phyloP scores from a whole-genome alignment of 2,329 filamentous ascomycete genomes.

The Hypomyces rosellus region DNA sequence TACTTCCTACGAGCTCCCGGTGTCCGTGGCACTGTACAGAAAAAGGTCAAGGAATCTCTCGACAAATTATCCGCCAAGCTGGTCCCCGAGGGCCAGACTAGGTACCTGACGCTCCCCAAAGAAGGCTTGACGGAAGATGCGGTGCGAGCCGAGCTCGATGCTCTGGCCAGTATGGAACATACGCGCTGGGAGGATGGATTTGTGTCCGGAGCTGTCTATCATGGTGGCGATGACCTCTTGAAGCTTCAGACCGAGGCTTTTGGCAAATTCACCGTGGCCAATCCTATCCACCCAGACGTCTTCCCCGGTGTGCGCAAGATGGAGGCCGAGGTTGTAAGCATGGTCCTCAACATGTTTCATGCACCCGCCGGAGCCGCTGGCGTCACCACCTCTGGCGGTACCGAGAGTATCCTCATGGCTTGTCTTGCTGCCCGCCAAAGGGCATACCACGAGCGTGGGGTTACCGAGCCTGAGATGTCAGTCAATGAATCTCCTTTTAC shows the following conservation, averaged over 20 bases:
- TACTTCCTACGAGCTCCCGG: slow-evolving; percentile 82
- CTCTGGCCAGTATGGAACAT: slow-evolving; percentile 80
- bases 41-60: slow-evolving; percentile 74
- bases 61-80: slow-evolving; percentile 79
- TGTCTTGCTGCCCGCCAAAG: slow-evolving; percentile 86
- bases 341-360: slow-evolving; percentile 88
- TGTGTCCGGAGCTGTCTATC: slow-evolving; percentile 93
- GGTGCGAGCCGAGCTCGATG: slow-evolving; percentile 71
- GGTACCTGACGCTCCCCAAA: slow-evolving; percentile 71
- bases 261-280: slow-evolving; percentile 88
- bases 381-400: slow-evolving; percentile 86
- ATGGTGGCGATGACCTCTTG: slow-evolving; percentile 77
- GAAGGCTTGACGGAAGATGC: slow-evolving; percentile 77
- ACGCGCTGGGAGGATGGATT: slow-evolving; percentile 94
- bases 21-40: slow-evolving; percentile 77
- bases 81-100: slow-evolving; percentile 64
- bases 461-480: slow-evolving; percentile 92
- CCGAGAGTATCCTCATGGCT: slow-evolving; percentile 95
- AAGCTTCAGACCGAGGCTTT: slow-evolving; percentile 88
- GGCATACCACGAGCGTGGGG: slow-evolving; percentile 74
- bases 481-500: slow-evolving; percentile 37
- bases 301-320: slow-evolving; percentile 98
- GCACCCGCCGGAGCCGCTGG: slow-evolving; percentile 80
- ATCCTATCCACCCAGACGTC: slow-evolving; percentile 96
- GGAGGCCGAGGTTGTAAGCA: slow-evolving; percentile 96